Base-by-base conservation (phyloP, 163 green algal genomes). In the Prototheca wickerhamii region DNA sequence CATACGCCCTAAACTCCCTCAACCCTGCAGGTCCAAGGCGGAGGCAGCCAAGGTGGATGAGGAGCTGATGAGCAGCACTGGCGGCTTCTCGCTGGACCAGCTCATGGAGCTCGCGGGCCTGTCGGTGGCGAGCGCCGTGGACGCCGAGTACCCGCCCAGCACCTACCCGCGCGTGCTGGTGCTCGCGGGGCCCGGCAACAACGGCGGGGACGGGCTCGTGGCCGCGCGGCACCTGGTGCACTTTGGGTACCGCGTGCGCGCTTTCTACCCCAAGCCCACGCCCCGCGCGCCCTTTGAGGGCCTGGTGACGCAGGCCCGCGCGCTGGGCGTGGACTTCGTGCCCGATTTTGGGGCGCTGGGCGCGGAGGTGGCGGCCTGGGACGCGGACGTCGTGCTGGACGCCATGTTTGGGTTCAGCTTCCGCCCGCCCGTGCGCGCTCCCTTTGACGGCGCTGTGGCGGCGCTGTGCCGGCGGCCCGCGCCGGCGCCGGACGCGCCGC, bases 381-480 rank as follows among this genome's bases (percentile, higher is more conserved):
- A 30, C 44, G n/a, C 60, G 28, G 85, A 96, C 65, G 65, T 98
- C 3, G 79, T 96, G 5, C 49, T 99, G 26, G 93, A 99, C 63
- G 68, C 89, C 8, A 73, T 99, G 59, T 98, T 99, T 78, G 93
- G 93, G 0, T 99, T 99, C 77, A 92, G 82, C 69, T 98, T 98
- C 80, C 84, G 82, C n/a, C 91, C 92, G 1, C 60, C 66, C 0
- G 88, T 89, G 0, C 82, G 93, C 3, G 76, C 94, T n/a, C 93
- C 93, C 15, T 98, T 97, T 75, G 90, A 95, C 61, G 65, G 33
- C 0, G 69, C 98, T 25, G 34, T 80, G 23, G 33, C 20, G 4
- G 54, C 62, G 18, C 40, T 75, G 54, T 17, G 4, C 42, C 44
- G 37, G 8, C 4, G 21, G 15, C 15, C 15, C 42, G 42, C 56